Evolutionary conservation across 495 filamentous ascomycete species (phyloP).

Genomic region (Podospora comata): DNA sequence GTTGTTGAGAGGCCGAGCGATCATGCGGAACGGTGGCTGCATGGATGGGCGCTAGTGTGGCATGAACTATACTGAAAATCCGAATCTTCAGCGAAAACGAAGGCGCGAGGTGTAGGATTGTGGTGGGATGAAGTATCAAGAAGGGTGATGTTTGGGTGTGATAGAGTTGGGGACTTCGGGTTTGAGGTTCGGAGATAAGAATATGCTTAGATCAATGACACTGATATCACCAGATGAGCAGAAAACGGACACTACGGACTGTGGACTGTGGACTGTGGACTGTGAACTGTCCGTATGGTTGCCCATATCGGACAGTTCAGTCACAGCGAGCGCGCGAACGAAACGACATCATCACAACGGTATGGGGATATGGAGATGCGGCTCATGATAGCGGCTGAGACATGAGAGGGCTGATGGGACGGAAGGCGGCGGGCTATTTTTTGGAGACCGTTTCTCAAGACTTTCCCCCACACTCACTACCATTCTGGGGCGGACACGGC

Average conservation of each 20-base stretch:
- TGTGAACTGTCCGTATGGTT: not conserved
- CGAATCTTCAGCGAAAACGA: not conserved
- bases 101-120: not conserved
- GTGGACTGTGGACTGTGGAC: no score
- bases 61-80: not conserved
- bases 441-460: not conserved
- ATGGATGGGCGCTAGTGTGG: not conserved
- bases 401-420: not conserved
- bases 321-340: not conserved
- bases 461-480: not conserved
- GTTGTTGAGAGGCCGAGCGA: not conserved
- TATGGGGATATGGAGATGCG: not conserved
- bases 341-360: not conserved
- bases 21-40: not conserved
- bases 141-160: no score
- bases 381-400: not conserved
- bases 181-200: not conserved
- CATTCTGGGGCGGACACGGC: not conserved
- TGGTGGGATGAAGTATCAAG: no score
- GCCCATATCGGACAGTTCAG: not conserved
- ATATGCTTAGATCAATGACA: not conserved
- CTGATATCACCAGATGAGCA: not conserved
- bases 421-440: not conserved
- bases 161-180: not conserved
- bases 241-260: no score